These are phyloP conservation scores for Pogostemon cablin DNA, from an alignment of 257 asterid genomes.

Conservation along the genomic window DNA sequence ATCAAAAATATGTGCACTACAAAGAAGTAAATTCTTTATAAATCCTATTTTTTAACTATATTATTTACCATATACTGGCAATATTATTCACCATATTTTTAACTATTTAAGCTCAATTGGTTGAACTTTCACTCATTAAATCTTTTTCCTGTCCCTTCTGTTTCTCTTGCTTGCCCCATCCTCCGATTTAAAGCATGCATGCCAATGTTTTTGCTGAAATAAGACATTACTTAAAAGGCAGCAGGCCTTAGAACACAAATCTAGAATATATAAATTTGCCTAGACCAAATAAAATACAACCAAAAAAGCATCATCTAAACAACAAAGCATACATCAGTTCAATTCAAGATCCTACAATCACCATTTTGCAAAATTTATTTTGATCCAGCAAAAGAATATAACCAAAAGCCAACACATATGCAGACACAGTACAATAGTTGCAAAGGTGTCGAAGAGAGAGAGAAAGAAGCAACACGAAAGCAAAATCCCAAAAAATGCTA, in stretches of 20 bases:
- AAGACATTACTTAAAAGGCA: not conserved
- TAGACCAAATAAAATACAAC: not conserved
- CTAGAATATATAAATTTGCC: not conserved
- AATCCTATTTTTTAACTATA: not conserved
- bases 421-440: not conserved
- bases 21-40: not conserved
- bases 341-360: constrained; percentile 5
- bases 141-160: too few relatives aligned
- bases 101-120: not conserved
- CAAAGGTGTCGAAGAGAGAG: not conserved
- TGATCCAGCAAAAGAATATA: not conserved
- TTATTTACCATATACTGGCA: not conserved
- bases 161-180: too few relatives aligned
- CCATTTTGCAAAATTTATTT: not conserved
- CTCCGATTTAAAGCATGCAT: not conserved
- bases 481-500: constrained; percentile 5
- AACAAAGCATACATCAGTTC: not conserved
- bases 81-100: not conserved
- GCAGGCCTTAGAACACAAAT: not conserved
- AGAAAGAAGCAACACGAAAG: not conserved
- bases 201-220: not conserved
- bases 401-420: constrained; percentile 1
- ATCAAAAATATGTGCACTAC: not conserved
- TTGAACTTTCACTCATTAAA: not conserved
- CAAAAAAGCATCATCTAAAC: not conserved